Evolutionary conservation across 2,329 filamentous ascomycete genomes (phyloP), one percentile per base, ranked within the genome.

Genomic region (Sarocladium oryzae): DNA sequence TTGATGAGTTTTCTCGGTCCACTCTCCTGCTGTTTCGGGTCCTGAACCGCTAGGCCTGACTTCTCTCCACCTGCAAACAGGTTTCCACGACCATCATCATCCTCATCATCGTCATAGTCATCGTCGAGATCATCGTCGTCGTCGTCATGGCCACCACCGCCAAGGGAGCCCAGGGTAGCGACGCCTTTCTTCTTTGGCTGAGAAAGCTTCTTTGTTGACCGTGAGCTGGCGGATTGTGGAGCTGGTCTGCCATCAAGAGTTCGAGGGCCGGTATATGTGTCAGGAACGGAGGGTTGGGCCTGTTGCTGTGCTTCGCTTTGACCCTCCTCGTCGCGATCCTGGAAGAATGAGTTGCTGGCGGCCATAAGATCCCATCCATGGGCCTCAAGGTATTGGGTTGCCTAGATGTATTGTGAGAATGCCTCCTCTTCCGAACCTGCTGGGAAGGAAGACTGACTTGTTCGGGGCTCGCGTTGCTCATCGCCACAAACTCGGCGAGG

Each of bases 41-140:
- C 83, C 60, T 86, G 82, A 21, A 86, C 79, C 20, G 83, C 84
- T 41, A 86, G 66, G 0, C 81, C 84, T 26, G 88, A 92, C 75
- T 93, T 93, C 69, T 92, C 89, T 30, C 89, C 89, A 49, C 89
- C 89, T 18, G 89, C 85, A 66, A 91, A 93, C 56, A 91, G 72
- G 61, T 93, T 87, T 55, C 82, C 72, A 6, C 75, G 74, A 23
- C 76, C 74, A 56, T 82, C 77, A 32, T 79, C 79, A 1, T 84
- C 75, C 2, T 77, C 71, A 2, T 77, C 71, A 1, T 76, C 73
- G 21, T 76, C 71, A 7, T 77, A 72, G n/a, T 79, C 73, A 15
- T 83, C 78, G 3, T 79, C 76, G n/a, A 85, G 78, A 49, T 82
- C 78, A 16, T 79, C 73, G 24, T 77, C 75, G 50, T 84, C 72